Evolutionary conservation across 2,329 filamentous ascomycete genomes (phyloP).

Genomic region (Venturia asperata): DNA sequence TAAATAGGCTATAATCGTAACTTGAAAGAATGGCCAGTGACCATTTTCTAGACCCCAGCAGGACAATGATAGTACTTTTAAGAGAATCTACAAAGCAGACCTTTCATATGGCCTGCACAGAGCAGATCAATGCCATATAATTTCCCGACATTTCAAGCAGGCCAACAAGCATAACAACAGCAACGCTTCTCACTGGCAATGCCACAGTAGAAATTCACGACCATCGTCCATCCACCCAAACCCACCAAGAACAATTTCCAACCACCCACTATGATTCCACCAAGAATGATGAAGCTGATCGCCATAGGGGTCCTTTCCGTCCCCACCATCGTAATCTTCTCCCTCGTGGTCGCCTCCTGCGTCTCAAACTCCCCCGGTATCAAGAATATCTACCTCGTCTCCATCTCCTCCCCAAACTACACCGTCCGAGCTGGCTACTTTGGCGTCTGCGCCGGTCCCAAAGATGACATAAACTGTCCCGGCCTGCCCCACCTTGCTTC

Average conservation of each 20-base stretch:
- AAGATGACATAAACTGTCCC: neutral
- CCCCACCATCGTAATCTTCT: neutral
- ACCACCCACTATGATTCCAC: conserved; percentile 1
- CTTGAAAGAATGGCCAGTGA: neutral
- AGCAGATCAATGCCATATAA: neutral
- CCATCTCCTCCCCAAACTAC: conserved; percentile 5
- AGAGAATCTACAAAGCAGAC: neutral
- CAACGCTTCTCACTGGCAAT: neutral
- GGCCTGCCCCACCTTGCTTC: neutral
- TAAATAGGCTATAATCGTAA: neutral
- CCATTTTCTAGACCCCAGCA: neutral
- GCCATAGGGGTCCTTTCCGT: neutral
- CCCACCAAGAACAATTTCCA: neutral
- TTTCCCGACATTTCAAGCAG: neutral
- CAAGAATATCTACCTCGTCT: conserved; percentile 1
- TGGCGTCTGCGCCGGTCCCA: conserved; percentile 3
- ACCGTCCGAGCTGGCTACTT: conserved; percentile 9
- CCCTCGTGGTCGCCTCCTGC: conserved; percentile 1
- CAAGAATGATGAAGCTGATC: neutral
- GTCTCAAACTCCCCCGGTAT: neutral
- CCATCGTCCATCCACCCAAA: neutral
- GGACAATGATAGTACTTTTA: neutral
- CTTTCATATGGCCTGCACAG: neutral
- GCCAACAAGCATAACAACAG: neutral
- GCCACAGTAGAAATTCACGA: neutral